phyloP scores from a whole-genome alignment of 768 basidiomycete genomes.

The Phanerodontia chrysosporium region DNA sequence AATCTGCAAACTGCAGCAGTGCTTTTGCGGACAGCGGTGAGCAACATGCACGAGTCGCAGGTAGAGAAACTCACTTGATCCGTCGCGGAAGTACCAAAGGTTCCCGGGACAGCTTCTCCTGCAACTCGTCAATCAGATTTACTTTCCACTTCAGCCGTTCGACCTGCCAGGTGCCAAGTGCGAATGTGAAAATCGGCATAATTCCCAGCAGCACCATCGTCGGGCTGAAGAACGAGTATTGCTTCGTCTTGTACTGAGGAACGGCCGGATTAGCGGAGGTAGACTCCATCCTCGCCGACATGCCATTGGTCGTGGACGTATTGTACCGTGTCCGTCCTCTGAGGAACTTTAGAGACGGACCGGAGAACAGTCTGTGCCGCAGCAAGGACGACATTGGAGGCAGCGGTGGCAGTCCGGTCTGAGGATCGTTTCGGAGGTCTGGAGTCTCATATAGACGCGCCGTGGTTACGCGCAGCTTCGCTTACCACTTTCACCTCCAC shows the following conservation, averaged over 20 bases:
- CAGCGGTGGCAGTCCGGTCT: background rate
- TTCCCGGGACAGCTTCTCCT: slow-evolving; percentile 78
- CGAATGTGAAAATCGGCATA: slow-evolving; percentile 88
- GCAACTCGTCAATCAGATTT: slow-evolving; percentile 86
- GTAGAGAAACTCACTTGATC: slow-evolving; percentile 80
- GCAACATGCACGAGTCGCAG: too few relatives aligned
- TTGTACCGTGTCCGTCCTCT: background rate
- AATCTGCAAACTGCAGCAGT: slow-evolving; percentile 80
- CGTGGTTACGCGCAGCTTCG: slow-evolving; percentile 3
- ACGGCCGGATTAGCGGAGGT: slow-evolving; percentile 3
- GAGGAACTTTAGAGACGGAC: background rate
- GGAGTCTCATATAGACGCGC: slow-evolving; percentile 3
- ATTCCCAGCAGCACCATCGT: slow-evolving; percentile 74
- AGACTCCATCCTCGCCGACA: slow-evolving; percentile 3
- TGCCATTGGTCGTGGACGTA: background rate
- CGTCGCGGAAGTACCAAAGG: slow-evolving; percentile 76
- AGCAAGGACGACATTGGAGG: slow-evolving; percentile 1
- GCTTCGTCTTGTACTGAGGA: slow-evolving; percentile 47
- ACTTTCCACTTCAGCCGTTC: slow-evolving; percentile 94
- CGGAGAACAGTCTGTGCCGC: background rate
- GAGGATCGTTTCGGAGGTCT: slow-evolving; percentile 1
- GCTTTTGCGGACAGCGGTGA: slow-evolving; percentile 29
- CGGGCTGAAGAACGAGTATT: slow-evolving; percentile 60
- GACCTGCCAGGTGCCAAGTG: slow-evolving; percentile 90
- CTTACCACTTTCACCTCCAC: slow-evolving; percentile 1